These are phyloP conservation scores for Chloropicon primus DNA, from an alignment of 139 green algal genomes.

Conservation along the genomic window DNA sequence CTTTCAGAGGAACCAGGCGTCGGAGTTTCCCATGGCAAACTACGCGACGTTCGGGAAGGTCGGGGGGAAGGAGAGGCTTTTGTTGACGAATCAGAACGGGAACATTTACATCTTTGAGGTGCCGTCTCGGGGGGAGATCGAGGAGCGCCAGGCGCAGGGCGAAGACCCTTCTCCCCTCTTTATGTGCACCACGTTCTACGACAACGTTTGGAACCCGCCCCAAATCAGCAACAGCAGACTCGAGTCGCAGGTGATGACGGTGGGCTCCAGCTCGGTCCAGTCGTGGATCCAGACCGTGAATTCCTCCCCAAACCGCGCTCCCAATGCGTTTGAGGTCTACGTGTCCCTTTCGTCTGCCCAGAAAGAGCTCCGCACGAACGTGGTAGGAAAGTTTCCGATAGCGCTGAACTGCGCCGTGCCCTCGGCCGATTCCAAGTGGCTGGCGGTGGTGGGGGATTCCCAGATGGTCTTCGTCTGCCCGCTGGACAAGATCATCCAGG, in stretches of 20 bases:
- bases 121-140: background rate
- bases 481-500: background rate
- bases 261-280: background rate
- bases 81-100: background rate
- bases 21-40: background rate
- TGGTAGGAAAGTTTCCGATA: background rate
- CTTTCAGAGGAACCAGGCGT: background rate
- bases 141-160: background rate
- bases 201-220: background rate
- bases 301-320: no score
- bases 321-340: background rate
- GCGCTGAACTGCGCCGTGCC: background rate
- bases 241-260: background rate
- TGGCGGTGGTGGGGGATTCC: background rate
- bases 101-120: background rate
- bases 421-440: background rate
- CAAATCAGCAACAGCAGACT: no score
- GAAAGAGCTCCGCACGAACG: background rate
- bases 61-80: background rate
- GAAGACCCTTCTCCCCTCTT: background rate
- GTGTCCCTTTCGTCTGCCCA: background rate
- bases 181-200: background rate
- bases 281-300: background rate
- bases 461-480: background rate
- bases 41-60: background rate